A percentile compares a stretch with the other conserved stretches of the same genome.
These are phyloP conservation scores for Alternaria ethzedia DNA, from an alignment of 2,329 filamentous ascomycete genomes.

Conservation along the genomic window DNA sequence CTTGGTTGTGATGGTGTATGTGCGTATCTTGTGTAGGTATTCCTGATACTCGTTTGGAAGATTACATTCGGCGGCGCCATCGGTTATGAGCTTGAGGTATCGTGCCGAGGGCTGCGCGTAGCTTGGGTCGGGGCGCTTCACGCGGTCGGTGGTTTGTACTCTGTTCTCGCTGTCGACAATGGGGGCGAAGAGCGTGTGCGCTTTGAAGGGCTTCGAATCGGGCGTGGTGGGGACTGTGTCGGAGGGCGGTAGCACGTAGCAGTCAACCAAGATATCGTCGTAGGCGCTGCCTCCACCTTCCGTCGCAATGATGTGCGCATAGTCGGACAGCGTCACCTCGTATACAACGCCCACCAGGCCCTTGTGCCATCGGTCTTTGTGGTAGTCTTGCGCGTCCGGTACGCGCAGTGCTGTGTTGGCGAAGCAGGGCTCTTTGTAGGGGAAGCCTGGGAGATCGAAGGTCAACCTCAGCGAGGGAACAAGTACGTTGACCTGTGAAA, in stretches of 20 bases:
- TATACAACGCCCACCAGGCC: conserved; percentile 93
- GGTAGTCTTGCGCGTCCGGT: conserved; percentile 47
- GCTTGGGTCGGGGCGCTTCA: conserved; percentile 67
- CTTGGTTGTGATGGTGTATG: conserved; percentile 72
- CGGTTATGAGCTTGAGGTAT: conserved; percentile 80
- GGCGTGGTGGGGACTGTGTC: conserved; percentile 69
- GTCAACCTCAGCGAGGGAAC: conserved; percentile 79
- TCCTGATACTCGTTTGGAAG: conserved; percentile 78
- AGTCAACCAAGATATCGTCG: conserved; percentile 80
- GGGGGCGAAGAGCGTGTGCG: conserved; percentile 83
- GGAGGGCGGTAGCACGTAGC: conserved; percentile 69
- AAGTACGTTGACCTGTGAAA: conserved; percentile 81
- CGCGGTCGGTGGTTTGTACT: conserved; percentile 44
- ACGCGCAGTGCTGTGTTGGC: conserved; percentile 74
- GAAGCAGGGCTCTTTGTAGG: conserved; percentile 91
- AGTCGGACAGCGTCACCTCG: conserved; percentile 85
- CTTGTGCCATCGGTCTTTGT: conserved; percentile 73
- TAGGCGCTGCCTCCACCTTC: conserved; percentile 90
- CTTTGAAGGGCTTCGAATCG: conserved; percentile 70
- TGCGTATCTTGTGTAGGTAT: conserved; percentile 72
- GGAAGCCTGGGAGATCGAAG: conserved; percentile 84
- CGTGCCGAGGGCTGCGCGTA: conserved; percentile 84
- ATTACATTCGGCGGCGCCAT: conserved; percentile 80
- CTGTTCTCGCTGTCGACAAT: conserved; percentile 20
- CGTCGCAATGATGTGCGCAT: conserved; percentile 82